Evolutionary conservation across 345 rosid species (phyloP), one percentile per base, ranked within the genome.

Genomic region (Populus euphratica): DNA sequence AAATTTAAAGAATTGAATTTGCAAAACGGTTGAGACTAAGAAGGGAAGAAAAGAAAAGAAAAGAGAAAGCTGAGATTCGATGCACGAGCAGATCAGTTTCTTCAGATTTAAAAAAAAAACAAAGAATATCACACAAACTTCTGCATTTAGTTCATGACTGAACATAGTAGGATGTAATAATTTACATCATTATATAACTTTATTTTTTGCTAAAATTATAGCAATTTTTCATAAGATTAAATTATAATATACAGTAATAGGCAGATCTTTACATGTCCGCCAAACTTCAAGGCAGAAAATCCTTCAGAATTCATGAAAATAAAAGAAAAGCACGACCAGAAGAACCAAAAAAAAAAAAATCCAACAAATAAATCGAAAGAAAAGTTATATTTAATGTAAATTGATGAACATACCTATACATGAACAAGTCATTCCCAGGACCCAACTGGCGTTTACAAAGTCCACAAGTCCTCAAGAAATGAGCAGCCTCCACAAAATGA

Each of bases 401-500:
- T 71, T 10, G 63, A 64, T 43, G 18, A 5, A 36, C 72, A 23
- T 84, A 94, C 98, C 92, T 91, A 73, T 94, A 94, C 97, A 94
- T 94, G 82, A 90, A 94, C 69, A 94, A 90, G 77, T 94, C 98
- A 47, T 88, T 90, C n/a, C 87, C 86, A 21, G 91, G 87, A 82
- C 87, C 87, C 62, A 94, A 73, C 50, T 87, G 89, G 72, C 87
- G 88, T 50, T 79, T 84, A 79, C 98, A 94, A 79, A 92, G 92
- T 52, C 96, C 94, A 77, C 98, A 94, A 21, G 78, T 87, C 59
- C 81, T 80, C 78, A 94, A 78, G 77, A 94, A 91, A 75, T 85
- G 84, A 72, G 86, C 78, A 25, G 81, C 79, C 56, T 86, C 88
- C 50, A 72, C 61, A 14, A 50, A 56, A 13, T 44, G 65, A 13